Evolutionary conservation across 2,329 filamentous ascomycete genomes (phyloP).

Genomic region (Mariannaea elegans): DNA sequence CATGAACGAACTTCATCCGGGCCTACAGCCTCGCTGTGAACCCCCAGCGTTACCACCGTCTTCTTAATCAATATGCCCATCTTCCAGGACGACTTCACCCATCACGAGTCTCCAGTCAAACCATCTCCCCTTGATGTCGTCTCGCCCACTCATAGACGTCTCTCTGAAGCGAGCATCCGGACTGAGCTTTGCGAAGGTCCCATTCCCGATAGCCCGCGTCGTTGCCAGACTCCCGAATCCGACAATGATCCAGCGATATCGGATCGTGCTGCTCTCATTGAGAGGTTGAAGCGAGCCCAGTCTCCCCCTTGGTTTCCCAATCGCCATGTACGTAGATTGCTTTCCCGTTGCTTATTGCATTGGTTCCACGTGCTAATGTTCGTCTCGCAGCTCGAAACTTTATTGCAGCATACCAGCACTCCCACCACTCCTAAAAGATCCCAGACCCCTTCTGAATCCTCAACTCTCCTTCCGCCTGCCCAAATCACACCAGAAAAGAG

Average conservation of each 20-base stretch:
- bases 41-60: slow-evolving; percentile 19
- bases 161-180: slow-evolving; percentile 68
- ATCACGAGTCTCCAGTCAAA: slow-evolving; percentile 40
- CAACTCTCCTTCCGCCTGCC: slow-evolving; percentile 55
- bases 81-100: slow-evolving; percentile 62
- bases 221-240: slow-evolving; percentile 32
- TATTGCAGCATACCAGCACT: slow-evolving; percentile 39
- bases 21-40: slow-evolving; percentile 44
- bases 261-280: slow-evolving; percentile 82
- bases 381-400: slow-evolving; percentile 49
- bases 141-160: slow-evolving; percentile 37
- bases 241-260: slow-evolving; percentile 50
- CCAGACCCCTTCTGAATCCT: slow-evolving; percentile 47
- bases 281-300: slow-evolving; percentile 82
- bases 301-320: slow-evolving; percentile 78
- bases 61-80: slow-evolving; percentile 60
- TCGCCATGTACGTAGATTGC: slow-evolving; percentile 61
- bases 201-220: slow-evolving; percentile 53
- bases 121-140: slow-evolving; percentile 30
- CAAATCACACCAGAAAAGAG: slow-evolving; percentile 59
- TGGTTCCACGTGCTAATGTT: slow-evolving; percentile 23
- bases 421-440: slow-evolving; percentile 32
- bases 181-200: slow-evolving; percentile 70
- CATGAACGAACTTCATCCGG: slow-evolving; percentile 30
- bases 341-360: neutral